These are phyloP conservation scores for Wakefieldia striispora DNA, from an alignment of 768 basidiomycete species.

Conservation along the genomic window DNA sequence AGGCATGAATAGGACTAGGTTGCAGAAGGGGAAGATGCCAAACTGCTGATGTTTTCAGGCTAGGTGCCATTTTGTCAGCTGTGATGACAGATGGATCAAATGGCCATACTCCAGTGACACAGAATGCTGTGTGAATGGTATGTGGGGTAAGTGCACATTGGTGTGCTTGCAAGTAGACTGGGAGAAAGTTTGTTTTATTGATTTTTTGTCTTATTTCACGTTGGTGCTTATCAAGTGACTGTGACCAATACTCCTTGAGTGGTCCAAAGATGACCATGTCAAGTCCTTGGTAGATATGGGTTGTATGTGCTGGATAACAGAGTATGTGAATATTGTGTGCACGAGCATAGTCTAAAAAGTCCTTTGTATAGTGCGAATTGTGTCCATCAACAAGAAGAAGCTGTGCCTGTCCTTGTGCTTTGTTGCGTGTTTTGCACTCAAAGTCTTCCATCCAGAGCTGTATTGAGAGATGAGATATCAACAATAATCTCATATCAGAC, in stretches of 20 bases:
- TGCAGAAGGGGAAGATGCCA: slow-evolving; percentile 21
- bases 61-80: slow-evolving; percentile 7
- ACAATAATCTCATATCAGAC: too few relatives aligned
- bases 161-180: slow-evolving; percentile 17
- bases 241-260: slow-evolving; percentile 31
- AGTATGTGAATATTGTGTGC: slow-evolving; percentile 39
- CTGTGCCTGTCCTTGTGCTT: slow-evolving; percentile 27
- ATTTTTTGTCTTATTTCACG: not conserved
- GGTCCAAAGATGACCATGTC: slow-evolving; percentile 38
- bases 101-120: slow-evolving; percentile 29
- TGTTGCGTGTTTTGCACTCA: slow-evolving; percentile 3
- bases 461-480: too few relatives aligned
- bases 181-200: slow-evolving; percentile 10
- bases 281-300: slow-evolving; percentile 37
- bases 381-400: slow-evolving; percentile 48
- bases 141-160: slow-evolving; percentile 14
- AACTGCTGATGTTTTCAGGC: not conserved
- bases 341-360: slow-evolving; percentile 39
- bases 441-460: too few relatives aligned
- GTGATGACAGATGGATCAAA: slow-evolving; percentile 3
- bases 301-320: slow-evolving; percentile 38
- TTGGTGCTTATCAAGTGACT: slow-evolving; percentile 12
- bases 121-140: slow-evolving; percentile 25
- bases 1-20: slow-evolving; percentile 9
- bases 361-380: slow-evolving; percentile 39